Evolutionary conservation across 257 asterid species (phyloP).

Genomic region (Nicotiana tabacum): DNA sequence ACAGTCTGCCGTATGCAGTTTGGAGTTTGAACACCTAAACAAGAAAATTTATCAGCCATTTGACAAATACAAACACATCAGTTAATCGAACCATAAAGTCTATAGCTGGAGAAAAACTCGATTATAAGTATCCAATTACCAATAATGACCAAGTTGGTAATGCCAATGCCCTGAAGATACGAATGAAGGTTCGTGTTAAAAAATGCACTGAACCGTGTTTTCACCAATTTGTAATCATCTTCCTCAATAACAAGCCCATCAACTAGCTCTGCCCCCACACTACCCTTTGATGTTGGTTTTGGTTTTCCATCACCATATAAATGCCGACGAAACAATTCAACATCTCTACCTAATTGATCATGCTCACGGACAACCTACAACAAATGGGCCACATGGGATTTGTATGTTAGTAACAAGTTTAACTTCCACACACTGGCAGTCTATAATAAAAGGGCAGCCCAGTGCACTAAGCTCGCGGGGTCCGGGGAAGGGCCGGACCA

Average conservation of each 20-base stretch:
- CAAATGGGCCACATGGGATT: not conserved
- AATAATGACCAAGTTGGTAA: slow-evolving; percentile 43
- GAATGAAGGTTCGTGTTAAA: slow-evolving; percentile 76
- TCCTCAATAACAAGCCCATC: slow-evolving; percentile 70
- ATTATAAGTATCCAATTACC: slow-evolving; percentile 29
- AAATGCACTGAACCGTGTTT: slow-evolving; percentile 88
- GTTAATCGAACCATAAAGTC: not conserved
- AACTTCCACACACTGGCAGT: not conserved
- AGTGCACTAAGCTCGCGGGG: too few relatives aligned
- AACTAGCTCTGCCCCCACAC: slow-evolving; percentile 74
- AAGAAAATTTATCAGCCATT: not conserved
- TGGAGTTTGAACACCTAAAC: slow-evolving; percentile 89
- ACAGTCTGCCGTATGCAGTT: slow-evolving; percentile 83
- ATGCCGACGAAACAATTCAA: slow-evolving; percentile 65
- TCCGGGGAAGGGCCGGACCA: too few relatives aligned
- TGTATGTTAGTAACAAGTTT: not conserved
- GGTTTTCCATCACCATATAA: slow-evolving; percentile 50
- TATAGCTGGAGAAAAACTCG: not conserved
- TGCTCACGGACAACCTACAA: slow-evolving; percentile 87
- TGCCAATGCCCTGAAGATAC: slow-evolving; percentile 62
- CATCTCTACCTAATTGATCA: slow-evolving; percentile 80
- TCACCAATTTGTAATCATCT: slow-evolving; percentile 81
- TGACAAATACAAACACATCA: not conserved
- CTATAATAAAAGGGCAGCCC: too few relatives aligned
- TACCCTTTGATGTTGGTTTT: slow-evolving; percentile 66